Evolutionary conservation across 2,329 filamentous ascomycete genomes (phyloP).

Genomic region (Stagonosporopsis cucurbitacearum): DNA sequence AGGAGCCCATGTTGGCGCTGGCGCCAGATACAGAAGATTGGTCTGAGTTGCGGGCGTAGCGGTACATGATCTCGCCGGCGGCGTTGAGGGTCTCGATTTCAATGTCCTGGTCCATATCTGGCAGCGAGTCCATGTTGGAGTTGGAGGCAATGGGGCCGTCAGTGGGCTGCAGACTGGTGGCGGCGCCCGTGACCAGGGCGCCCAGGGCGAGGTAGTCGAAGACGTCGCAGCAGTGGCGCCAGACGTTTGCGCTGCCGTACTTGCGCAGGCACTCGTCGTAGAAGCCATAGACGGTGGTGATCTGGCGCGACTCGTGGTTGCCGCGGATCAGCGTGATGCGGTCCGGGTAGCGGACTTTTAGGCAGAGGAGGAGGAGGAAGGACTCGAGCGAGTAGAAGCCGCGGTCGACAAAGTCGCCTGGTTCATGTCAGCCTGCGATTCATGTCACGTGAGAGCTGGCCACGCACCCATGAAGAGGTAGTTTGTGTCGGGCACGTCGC

Average conservation of each 20-base stretch:
- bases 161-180: slow-evolving; percentile 68
- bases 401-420: slow-evolving; percentile 95
- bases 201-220: slow-evolving; percentile 96
- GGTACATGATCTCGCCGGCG: slow-evolving; percentile 77
- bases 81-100: slow-evolving; percentile 95
- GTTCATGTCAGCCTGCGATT: neutral
- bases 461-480: slow-evolving; percentile 91
- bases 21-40: slow-evolving; percentile 46
- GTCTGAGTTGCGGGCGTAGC: slow-evolving; percentile 63
- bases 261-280: slow-evolving; percentile 97
- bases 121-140: slow-evolving; percentile 57
- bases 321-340: slow-evolving; percentile 95
- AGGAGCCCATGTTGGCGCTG: slow-evolving; percentile 44
- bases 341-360: slow-evolving; percentile 97
- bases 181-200: slow-evolving; percentile 87
- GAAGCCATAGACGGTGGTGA: slow-evolving; percentile 97
- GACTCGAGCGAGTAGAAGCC: slow-evolving; percentile 98
- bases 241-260: slow-evolving; percentile 95
- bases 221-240: slow-evolving; percentile 91
- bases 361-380: slow-evolving; percentile 90
- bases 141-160: slow-evolving; percentile 59
- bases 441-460: too few species aligned
- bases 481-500: slow-evolving; percentile 92
- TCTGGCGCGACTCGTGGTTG: slow-evolving; percentile 95
- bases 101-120: slow-evolving; percentile 70